A percentile compares a stretch with the other conserved stretches of the same genome.
phyloP scores from a whole-genome alignment of 148 eudicot genomes.

The Amaranthus palmeri region DNA sequence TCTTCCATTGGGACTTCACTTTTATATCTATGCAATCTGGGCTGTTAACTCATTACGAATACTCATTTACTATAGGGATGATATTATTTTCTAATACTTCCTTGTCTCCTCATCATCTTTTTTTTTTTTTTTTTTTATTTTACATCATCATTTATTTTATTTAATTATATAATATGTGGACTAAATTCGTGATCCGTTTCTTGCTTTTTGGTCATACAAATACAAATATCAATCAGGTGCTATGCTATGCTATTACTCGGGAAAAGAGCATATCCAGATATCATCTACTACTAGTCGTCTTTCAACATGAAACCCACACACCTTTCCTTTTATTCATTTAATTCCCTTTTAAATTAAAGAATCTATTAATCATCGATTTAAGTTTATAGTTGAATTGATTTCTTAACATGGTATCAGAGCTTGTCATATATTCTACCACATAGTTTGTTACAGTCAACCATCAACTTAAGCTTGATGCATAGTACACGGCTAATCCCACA shows the following conservation, averaged over 20 bases:
- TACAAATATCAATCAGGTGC: conserved; percentile 19
- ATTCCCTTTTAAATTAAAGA: not conserved
- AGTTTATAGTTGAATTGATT: no score
- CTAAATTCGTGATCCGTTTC: conserved; percentile 25
- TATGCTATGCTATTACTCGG: conserved; percentile 22
- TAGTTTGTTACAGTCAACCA: no score
- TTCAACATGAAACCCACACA: not conserved
- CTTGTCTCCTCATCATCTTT: conserved; percentile 8
- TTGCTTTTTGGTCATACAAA: conserved; percentile 29
- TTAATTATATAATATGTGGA: conserved; percentile 22
- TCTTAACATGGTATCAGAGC: no score
- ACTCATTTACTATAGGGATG: not conserved
- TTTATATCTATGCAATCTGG: not conserved
- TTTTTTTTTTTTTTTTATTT: not conserved
- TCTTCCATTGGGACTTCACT: conserved; percentile 1
- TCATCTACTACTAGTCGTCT: no score
- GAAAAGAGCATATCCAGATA: conserved; percentile 27
- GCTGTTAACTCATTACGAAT: not conserved
- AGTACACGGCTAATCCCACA: no score
- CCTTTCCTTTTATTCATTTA: not conserved
- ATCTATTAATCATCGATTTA: no score
- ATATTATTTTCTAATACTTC: conserved; percentile 14
- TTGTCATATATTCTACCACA: no score
- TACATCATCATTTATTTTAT: no score
- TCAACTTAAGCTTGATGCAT: no score